These are phyloP conservation scores for Pleurotus tuoliensis DNA, from an alignment of 768 basidiomycete species.

Conservation along the genomic window DNA sequence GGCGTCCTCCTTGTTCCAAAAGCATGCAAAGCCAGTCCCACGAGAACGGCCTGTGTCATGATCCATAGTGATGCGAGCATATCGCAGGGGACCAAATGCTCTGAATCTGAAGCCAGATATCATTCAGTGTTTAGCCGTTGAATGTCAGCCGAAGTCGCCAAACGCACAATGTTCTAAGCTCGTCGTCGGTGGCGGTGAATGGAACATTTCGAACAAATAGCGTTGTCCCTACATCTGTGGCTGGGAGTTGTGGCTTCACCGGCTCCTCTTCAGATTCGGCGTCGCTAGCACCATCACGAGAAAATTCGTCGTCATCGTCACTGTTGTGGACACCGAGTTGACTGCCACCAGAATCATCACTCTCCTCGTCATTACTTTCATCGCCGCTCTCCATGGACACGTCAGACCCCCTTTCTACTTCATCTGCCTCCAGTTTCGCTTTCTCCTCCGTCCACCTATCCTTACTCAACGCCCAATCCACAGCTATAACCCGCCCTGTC, in stretches of 20 bases:
- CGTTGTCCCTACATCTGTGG: constrained; percentile 85
- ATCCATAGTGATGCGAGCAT: constrained; percentile 89
- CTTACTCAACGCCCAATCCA: constrained; percentile 96
- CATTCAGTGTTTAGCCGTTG: constrained; percentile 3
- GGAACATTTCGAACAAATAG: constrained; percentile 93
- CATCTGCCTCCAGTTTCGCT: constrained; percentile 44
- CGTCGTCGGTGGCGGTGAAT: constrained; percentile 90
- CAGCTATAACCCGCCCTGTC: constrained; percentile 64
- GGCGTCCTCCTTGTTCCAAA: constrained; percentile 92
- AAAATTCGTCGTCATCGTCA: constrained; percentile 34
- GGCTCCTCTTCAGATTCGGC: constrained; percentile 38
- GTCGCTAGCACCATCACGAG: constrained; percentile 28
- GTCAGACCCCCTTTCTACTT: constrained; percentile 30
- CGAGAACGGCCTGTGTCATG: constrained; percentile 78
- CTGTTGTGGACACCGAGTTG: constrained; percentile 42
- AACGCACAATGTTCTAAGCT: constrained; percentile 76
- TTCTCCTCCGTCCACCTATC: constrained; percentile 86
- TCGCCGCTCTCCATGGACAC: constrained; percentile 13
- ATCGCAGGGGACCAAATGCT: constrained; percentile 86
- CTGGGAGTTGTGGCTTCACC: constrained; percentile 67
- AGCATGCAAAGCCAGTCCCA: constrained; percentile 95
- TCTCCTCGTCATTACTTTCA: constrained; percentile 23
- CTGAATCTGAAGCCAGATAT: constrained; percentile 61
- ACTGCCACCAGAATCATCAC: constrained; percentile 30
- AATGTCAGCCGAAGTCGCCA: not conserved